Evolutionary conservation across 1,284 basidiomycete species (phyloP).

Genomic region (Cutaneotrichosporon dermatis): DNA sequence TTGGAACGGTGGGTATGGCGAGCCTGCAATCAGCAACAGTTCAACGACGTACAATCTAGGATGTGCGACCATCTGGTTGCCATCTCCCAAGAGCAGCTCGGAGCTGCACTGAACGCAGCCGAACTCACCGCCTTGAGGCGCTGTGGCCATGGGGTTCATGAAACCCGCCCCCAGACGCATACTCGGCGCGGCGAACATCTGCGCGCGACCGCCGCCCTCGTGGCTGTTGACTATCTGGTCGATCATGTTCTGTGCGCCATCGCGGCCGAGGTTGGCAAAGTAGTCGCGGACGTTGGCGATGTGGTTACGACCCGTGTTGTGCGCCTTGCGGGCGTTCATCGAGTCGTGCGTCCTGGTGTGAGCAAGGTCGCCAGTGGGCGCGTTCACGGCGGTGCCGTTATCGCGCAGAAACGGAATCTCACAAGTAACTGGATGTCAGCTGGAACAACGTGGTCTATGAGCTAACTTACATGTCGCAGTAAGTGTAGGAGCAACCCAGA

Average conservation of each 20-base stretch:
- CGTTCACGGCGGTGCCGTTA: background rate
- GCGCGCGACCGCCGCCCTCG: conserved; percentile 55
- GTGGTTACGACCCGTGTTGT: conserved; percentile 95
- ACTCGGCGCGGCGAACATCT: conserved; percentile 67
- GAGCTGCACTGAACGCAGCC: no score
- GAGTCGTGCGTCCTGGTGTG: conserved; percentile 37
- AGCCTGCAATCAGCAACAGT: conserved; percentile 4
- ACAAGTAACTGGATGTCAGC: conserved; percentile 54
- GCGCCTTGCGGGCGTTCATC: conserved; percentile 78
- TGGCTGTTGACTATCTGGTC: conserved; percentile 92
- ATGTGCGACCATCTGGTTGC: background rate
- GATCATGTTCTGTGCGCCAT: conserved; percentile 92
- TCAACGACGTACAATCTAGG: no score
- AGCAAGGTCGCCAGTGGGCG: background rate
- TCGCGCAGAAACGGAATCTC: conserved; percentile 1
- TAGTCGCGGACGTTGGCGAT: conserved; percentile 94
- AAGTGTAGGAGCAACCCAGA: conserved; percentile 15
- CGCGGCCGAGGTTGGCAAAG: conserved; percentile 90
- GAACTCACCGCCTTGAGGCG: conserved; percentile 17
- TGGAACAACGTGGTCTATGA: no score
- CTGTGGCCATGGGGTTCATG: conserved; percentile 37
- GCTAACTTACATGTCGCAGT: conserved; percentile 39
- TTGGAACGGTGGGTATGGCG: conserved; percentile 11
- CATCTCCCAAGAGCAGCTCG: no score
- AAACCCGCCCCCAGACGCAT: conserved; percentile 45